Conservation (phyloP, 768 basidiomycete genomes). For the Rhizopogon vulgaris region DNA sequence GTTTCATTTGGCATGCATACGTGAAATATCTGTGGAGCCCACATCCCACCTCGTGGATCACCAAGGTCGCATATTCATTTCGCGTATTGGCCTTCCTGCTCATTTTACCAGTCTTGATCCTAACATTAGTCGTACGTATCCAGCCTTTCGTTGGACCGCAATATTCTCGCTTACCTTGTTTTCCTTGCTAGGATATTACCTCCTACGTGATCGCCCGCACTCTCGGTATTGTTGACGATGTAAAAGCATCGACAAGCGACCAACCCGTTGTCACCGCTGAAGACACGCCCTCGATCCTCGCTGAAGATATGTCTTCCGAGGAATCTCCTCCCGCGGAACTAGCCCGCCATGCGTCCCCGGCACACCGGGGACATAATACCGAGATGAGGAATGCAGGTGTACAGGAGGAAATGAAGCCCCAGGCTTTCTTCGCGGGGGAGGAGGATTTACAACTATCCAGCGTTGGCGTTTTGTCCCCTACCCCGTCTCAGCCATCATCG, state of each 20-base stretch:
- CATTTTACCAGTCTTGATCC: constrained; percentile 43
- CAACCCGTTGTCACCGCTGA: constrained; percentile 19
- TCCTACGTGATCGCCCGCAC: constrained; percentile 82
- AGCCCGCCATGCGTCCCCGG: neutral
- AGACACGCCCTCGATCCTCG: constrained; percentile 2
- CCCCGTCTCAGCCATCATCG: constrained; percentile 58
- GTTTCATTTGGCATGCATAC: constrained; percentile 53
- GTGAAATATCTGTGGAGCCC: constrained; percentile 60
- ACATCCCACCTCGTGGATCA: constrained; percentile 60
- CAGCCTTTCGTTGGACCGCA: constrained; percentile 6
- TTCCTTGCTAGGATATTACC: constrained; percentile 54
- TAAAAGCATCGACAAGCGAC: constrained; percentile 69
- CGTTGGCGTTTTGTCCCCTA: constrained; percentile 70
- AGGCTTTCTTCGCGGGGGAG: constrained; percentile 48
- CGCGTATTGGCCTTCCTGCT: constrained; percentile 56
- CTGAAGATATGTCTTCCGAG: constrained; percentile 10
- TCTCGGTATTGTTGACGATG: constrained; percentile 69
- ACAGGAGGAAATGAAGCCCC: constrained; percentile 19
- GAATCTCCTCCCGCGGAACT: constrained; percentile 11
- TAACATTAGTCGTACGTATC: constrained; percentile 59
- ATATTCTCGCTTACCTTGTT: neutral
- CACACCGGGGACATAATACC: neutral
- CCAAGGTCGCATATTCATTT: constrained; percentile 52
- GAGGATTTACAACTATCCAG: constrained; percentile 53
- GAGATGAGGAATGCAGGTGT: neutral